Conservation (phyloP, 345 rosid species). For the Citrus sp. region DNA sequence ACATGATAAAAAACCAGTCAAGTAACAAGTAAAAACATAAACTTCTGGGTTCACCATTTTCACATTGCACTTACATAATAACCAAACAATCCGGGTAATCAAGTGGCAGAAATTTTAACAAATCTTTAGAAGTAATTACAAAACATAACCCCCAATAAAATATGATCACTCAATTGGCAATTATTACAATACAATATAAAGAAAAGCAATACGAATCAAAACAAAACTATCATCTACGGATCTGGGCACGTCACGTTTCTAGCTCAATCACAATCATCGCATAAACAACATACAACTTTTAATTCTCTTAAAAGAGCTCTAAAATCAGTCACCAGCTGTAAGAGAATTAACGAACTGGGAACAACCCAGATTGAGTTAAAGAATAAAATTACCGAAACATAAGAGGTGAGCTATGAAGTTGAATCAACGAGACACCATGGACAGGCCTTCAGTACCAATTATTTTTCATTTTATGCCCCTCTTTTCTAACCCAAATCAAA, state of each 20-base stretch:
- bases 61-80: not conserved
- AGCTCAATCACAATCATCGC: not conserved
- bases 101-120: not conserved
- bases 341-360: not conserved
- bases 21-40: not conserved
- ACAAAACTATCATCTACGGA: not conserved
- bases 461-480: constrained; percentile 24
- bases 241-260: not conserved
- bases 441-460: constrained; percentile 20
- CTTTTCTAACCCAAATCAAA: constrained; percentile 21
- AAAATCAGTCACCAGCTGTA: constrained; percentile 1
- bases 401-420: constrained; percentile 2
- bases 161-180: not conserved
- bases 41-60: not conserved
- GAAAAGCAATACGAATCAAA: not conserved
- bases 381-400: constrained; percentile 20
- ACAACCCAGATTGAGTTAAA: constrained; percentile 3
- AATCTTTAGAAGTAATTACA: not conserved
- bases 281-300: not conserved
- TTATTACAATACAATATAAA: not conserved
- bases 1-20: not conserved
- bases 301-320: not conserved
- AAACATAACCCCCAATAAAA: not conserved
- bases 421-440: constrained; percentile 29
- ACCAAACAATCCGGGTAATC: not conserved